Percentiles rank a stretch among this genome's conserved stretches.
phyloP scores from a whole-genome alignment of 2,329 filamentous ascomycete genomes.

The Knufia fluminis region DNA sequence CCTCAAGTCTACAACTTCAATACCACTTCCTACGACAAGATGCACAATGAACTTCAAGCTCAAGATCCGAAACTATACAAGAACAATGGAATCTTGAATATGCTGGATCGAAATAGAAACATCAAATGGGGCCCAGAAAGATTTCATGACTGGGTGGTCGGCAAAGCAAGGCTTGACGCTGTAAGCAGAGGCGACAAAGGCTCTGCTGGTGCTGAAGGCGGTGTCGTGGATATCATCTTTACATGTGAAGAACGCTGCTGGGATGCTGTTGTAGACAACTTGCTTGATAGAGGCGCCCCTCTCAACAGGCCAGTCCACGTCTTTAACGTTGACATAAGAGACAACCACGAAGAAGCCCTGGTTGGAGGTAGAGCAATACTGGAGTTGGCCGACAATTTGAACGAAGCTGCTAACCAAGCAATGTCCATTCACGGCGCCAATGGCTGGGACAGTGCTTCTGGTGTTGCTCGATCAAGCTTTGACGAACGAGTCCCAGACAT shows the following conservation, averaged over 20 bases:
- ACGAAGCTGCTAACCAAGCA: constrained; percentile 70
- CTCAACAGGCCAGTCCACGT: constrained; percentile 92
- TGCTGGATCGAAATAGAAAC: constrained; percentile 82
- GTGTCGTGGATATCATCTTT: constrained; percentile 86
- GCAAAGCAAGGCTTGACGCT: constrained; percentile 70
- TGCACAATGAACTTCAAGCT: constrained; percentile 79
- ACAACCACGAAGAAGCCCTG: constrained; percentile 94
- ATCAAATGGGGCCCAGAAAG: constrained; percentile 95
- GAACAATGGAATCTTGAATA: constrained; percentile 87
- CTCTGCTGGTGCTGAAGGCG: constrained; percentile 70
- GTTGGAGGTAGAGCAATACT: constrained; percentile 86
- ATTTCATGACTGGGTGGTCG: constrained; percentile 95
- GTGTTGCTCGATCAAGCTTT: constrained; percentile 63
- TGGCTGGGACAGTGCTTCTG: constrained; percentile 61
- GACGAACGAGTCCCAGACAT: constrained; percentile 92
- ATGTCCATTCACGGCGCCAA: constrained; percentile 54
- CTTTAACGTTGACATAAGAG: constrained; percentile 96
- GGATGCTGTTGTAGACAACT: constrained; percentile 92
- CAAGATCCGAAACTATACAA: constrained; percentile 85
- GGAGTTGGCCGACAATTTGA: constrained; percentile 78
- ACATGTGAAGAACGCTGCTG: constrained; percentile 97
- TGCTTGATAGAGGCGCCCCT: constrained; percentile 73
- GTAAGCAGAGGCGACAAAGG: constrained; percentile 62
- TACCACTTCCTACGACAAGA: constrained; percentile 85
- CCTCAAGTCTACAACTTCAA: constrained; percentile 99